A percentile compares a stretch with the other conserved stretches of the same genome.
Conservation (phyloP, 148 eudicot genomes). For the Rhododendron ferrugineum region DNA sequence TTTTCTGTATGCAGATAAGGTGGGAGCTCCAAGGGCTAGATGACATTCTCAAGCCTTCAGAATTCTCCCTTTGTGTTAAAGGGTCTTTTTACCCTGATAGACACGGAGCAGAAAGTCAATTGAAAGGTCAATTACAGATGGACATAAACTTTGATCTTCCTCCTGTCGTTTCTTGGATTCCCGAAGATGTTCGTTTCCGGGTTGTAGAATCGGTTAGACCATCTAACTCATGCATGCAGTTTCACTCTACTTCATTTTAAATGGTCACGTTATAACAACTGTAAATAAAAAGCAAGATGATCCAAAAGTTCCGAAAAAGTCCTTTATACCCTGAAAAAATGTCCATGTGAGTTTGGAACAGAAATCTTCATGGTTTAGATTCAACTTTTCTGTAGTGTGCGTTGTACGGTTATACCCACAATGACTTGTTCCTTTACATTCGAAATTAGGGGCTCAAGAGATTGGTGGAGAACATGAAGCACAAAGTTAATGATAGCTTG, state of each 20-base stretch:
- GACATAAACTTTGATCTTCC: conserved; percentile 66
- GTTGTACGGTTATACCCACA: no score
- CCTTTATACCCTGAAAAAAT: no score
- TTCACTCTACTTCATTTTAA: neutral
- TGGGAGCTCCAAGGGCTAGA: conserved; percentile 90
- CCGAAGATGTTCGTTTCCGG: conserved; percentile 52
- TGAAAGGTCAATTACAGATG: conserved; percentile 75
- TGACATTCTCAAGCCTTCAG: conserved; percentile 56
- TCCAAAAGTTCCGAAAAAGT: neutral
- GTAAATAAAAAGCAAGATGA: neutral
- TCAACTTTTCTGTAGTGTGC: no score
- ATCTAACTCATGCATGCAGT: neutral
- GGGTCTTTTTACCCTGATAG: conserved; percentile 72
- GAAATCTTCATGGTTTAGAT: no score
- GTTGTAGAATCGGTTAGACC: conserved; percentile 67
- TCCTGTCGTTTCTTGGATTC: conserved; percentile 51
- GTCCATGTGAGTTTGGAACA: no score
- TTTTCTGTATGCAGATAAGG: conserved; percentile 39
- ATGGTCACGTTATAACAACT: neutral
- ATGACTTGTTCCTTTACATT: neutral
- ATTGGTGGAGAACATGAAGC: conserved; percentile 79
- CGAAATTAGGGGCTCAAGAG: conserved; percentile 45
- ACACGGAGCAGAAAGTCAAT: conserved; percentile 45
- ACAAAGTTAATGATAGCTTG: conserved; percentile 67
- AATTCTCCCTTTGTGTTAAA: conserved; percentile 60